Conservation (phyloP, 805 yeast species). For the Torulaspora quercuum region DNA sequence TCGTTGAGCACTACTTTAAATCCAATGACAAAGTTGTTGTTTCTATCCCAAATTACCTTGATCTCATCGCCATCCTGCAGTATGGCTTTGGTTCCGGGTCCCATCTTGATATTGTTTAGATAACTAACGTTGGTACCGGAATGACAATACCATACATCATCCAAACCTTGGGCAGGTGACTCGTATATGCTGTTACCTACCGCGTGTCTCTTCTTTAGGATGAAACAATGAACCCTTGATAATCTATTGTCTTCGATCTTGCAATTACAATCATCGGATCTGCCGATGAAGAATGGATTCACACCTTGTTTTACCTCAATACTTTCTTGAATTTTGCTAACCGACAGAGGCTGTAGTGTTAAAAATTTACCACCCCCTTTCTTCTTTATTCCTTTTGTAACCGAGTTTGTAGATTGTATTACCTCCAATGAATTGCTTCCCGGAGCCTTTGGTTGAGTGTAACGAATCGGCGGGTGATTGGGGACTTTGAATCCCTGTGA, state of each 20-base stretch:
- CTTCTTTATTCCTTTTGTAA: conserved; percentile 14
- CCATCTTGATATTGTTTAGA: conserved; percentile 57
- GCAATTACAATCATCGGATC: conserved; percentile 60
- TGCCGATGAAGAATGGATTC: conserved; percentile 68
- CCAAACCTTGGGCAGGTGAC: conserved; percentile 69
- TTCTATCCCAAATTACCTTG: conserved; percentile 61
- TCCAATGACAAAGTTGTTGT: conserved; percentile 49
- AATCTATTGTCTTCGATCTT: conserved; percentile 67
- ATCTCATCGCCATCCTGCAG: conserved; percentile 64
- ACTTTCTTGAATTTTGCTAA: conserved; percentile 45
- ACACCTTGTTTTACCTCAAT: conserved; percentile 64
- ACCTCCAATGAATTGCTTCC: conserved; percentile 12
- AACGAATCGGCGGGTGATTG: conserved; percentile 26
- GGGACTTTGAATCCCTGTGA: conserved; percentile 33
- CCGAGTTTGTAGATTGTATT: conserved; percentile 11
- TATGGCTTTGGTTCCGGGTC: conserved; percentile 58
- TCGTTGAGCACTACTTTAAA: conserved; percentile 55
- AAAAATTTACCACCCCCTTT: conserved; percentile 54
- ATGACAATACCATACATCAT: conserved; percentile 78
- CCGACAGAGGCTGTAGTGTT: conserved; percentile 50
- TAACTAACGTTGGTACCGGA: conserved; percentile 76
- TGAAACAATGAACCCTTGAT: conserved; percentile 78
- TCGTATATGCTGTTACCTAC: conserved; percentile 55
- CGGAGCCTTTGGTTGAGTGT: conserved; percentile 28
- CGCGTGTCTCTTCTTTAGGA: conserved; percentile 61